phyloP scores from a whole-genome alignment of 352 stramenopile genomes.

The Elongisporangium anandrum region DNA sequence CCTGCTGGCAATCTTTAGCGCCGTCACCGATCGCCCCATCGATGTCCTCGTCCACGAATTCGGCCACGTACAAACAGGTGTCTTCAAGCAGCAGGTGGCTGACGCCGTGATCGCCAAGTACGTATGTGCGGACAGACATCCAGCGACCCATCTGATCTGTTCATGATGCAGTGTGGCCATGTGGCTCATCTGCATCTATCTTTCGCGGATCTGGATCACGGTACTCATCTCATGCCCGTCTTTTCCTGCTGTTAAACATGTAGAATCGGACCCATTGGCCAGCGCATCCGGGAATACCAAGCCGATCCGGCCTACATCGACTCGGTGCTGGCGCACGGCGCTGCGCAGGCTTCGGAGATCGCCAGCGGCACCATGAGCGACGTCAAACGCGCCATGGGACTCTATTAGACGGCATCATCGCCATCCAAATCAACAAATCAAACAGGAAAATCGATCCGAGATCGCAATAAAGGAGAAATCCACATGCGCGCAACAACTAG shows the following conservation, averaged over 20 bases:
- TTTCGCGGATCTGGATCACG: background rate
- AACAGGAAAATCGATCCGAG: background rate
- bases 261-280: conserved; percentile 93
- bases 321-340: conserved; percentile 85
- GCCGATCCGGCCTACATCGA: conserved; percentile 90
- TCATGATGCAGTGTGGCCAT: conserved; percentile 1
- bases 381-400: conserved; percentile 70
- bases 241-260: conserved; percentile 9
- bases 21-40: conserved; percentile 65
- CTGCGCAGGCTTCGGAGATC: conserved; percentile 51
- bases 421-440: conserved; percentile 18
- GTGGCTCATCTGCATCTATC: background rate
- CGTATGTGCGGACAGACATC: background rate
- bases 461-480: background rate
- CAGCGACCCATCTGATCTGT: background rate
- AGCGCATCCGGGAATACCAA: conserved; percentile 90
- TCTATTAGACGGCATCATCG: conserved; percentile 13
- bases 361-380: conserved; percentile 69
- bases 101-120: conserved; percentile 94
- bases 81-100: conserved; percentile 95
- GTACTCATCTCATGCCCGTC: conserved; percentile 1
- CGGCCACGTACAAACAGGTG: conserved; percentile 59
- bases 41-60: conserved; percentile 74
- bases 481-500: background rate
- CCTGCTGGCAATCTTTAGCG: conserved; percentile 90